These are phyloP conservation scores for Rehmannia glutinosa DNA, from an alignment of 257 asterid species.

Conservation along the genomic window DNA sequence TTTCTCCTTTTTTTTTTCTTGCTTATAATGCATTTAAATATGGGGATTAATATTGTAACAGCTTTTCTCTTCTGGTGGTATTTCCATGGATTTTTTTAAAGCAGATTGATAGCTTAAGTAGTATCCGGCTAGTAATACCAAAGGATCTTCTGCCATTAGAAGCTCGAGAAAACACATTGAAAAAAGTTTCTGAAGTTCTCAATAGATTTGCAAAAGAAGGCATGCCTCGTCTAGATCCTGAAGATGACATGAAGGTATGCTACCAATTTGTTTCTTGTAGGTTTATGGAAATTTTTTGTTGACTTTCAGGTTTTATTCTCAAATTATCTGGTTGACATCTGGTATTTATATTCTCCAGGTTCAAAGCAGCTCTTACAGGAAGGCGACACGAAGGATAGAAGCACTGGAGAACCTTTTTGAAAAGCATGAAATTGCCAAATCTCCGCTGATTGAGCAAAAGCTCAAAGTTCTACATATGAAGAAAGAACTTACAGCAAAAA, in stretches of 20 bases:
- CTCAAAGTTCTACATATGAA: slow-evolving; percentile 74
- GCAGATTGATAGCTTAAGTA: slow-evolving; percentile 81
- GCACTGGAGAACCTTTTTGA: slow-evolving; percentile 88
- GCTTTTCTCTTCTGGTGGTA: too few species aligned
- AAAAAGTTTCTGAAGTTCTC: slow-evolving; percentile 79
- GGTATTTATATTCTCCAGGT: slow-evolving; percentile 46
- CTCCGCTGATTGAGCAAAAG: slow-evolving; percentile 85
- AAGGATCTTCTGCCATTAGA: slow-evolving; percentile 86
- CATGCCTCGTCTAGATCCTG: slow-evolving; percentile 80
- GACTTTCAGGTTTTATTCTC: not conserved
- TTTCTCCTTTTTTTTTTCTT: too few species aligned
- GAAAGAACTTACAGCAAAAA: slow-evolving; percentile 78
- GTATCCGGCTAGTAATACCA: slow-evolving; percentile 68
- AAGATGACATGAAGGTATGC: slow-evolving; percentile 92
- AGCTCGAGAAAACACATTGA: slow-evolving; percentile 86
- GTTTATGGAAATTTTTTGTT: not conserved
- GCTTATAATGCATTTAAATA: slow-evolving; percentile 5
- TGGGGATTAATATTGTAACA: not conserved
- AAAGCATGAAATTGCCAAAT: slow-evolving; percentile 77
- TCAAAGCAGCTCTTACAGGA: slow-evolving; percentile 79
- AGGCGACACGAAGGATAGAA: slow-evolving; percentile 78
- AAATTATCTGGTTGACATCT: slow-evolving; percentile 11
- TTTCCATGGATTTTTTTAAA: slow-evolving; percentile 6
- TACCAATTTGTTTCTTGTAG: not conserved
- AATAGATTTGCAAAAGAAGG: slow-evolving; percentile 78